Evolutionary conservation across 139 green algal species (phyloP).

Genomic region (Microglena sp.): DNA sequence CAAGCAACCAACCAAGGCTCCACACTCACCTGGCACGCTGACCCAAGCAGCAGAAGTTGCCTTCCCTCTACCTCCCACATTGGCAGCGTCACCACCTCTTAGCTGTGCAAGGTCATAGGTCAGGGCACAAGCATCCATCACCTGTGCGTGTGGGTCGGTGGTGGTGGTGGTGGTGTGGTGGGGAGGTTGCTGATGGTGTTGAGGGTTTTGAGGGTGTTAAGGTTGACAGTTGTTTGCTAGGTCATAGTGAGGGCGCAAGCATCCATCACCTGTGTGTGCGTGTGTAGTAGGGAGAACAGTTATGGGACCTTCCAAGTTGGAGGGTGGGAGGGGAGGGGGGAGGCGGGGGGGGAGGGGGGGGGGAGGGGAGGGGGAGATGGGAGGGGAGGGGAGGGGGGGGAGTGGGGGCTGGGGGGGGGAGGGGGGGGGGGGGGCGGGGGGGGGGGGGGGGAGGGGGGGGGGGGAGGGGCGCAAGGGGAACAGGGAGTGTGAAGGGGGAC

Average conservation of each 20-base stretch:
- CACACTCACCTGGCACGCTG: conserved; percentile 32
- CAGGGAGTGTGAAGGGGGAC: too few species aligned
- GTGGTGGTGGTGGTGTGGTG: too few species aligned
- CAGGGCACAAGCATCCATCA: conserved; percentile 51
- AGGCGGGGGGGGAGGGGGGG: too few species aligned
- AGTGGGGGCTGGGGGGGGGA: too few species aligned
- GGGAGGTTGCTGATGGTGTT: not conserved
- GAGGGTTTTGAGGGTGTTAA: not conserved
- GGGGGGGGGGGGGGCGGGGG: too few species aligned
- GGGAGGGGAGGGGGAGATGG: too few species aligned
- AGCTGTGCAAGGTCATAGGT: conserved; percentile 43
- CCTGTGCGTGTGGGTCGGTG: conserved; percentile 15
- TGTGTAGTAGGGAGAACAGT: not conserved
- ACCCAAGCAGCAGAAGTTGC: conserved; percentile 22
- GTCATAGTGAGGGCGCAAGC: not conserved
- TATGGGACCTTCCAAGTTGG: too few species aligned
- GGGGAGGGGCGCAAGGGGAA: too few species aligned
- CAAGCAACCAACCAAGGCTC: conserved; percentile 5
- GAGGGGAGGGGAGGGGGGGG: too few species aligned
- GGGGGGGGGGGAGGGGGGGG: too few species aligned
- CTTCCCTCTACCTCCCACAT: conserved; percentile 44
- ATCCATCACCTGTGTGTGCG: not conserved
- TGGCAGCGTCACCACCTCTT: conserved; percentile 38
- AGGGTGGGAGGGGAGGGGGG: too few species aligned
- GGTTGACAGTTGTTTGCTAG: too few species aligned